phyloP scores from a whole-genome alignment of 768 basidiomycete genomes.

The Kwoniella dendrophila region DNA sequence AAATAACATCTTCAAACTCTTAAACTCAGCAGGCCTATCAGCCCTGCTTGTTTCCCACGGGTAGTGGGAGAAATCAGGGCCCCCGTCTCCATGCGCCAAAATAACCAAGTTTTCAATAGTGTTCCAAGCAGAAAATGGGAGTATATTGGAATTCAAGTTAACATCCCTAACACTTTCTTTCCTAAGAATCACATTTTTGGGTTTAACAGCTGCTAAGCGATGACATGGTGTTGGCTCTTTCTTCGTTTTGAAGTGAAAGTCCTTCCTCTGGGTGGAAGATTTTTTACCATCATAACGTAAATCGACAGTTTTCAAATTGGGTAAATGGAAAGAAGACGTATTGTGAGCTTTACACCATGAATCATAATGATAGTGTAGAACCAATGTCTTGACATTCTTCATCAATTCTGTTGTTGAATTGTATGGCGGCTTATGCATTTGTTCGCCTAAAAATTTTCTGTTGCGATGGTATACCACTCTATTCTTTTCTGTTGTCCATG shows the following conservation, averaged over 20 bases:
- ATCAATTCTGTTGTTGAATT: background rate
- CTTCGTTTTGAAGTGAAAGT: background rate
- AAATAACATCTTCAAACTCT: too few species aligned
- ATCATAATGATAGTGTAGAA: background rate
- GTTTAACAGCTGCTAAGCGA: background rate
- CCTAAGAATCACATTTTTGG: background rate
- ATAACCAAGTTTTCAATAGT: background rate
- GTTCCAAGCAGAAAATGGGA: background rate
- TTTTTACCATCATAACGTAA: background rate
- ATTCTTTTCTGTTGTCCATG: background rate
- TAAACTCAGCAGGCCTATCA: too few species aligned
- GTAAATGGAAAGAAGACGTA: background rate
- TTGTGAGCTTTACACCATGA: background rate
- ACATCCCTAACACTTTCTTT: background rate
- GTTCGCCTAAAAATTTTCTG: background rate
- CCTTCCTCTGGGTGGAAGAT: background rate
- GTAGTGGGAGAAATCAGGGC: too few species aligned
- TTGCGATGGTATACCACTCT: background rate
- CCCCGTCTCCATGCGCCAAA: too few species aligned
- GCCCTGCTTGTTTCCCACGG: too few species aligned
- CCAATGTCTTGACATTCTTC: background rate
- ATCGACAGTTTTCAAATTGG: background rate
- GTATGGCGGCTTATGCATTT: too few species aligned
- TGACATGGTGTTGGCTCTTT: background rate
- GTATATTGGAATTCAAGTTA: background rate